Evolutionary conservation across 2,329 filamentous ascomycete genomes (phyloP), one percentile per base, ranked within the genome.

Genomic region (Erysiphe pulchra): DNA sequence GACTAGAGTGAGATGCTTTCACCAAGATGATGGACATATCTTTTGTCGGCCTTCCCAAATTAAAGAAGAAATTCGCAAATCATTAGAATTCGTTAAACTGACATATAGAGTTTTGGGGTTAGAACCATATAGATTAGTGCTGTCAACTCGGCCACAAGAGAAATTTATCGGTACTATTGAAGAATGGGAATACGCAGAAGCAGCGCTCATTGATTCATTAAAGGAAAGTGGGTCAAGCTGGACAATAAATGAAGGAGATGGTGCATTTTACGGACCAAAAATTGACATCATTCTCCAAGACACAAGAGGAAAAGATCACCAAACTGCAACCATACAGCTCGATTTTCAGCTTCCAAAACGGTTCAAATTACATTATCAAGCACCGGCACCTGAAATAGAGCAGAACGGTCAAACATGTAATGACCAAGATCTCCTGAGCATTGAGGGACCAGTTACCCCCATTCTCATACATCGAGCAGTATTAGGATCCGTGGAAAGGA

Each of bases 1-100:
- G 48, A 92, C 84, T 2, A 74, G 85, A 48, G 82, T 92, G 44
- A 73, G 84, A 32, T 72, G 84, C 17, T 92, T 92, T 60, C 82
- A 90, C 60, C 85, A 92, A 58, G 85, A 92, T 58, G 84, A 92
- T 57, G 81, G 80, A 6, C 84, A 92, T 60, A 90, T 92, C 50
- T 92, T 92, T 60, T 92, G 84, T 59, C 73, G 80, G 1, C 80
- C 79, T 6, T 67, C 69, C 42, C 82, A 90, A 60, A 81, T 87
- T 47, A 66, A 75, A 51, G 64, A 71, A 2, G 82, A 90, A 61
- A 87, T 90, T 47, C 68, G 69, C 46, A 71, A 71, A 49, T 83
- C 80, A 1, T 61, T 90, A 41, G 73, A 77, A 33, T 87, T 90
- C 58, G 75, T 87, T 44, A 69, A 73, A 45, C 70, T 75, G 54